A percentile compares a stretch with the other conserved stretches of the same genome.
Evolutionary conservation across 176 grass and related monocot species (phyloP).

Genomic region (Zea mays): DNA sequence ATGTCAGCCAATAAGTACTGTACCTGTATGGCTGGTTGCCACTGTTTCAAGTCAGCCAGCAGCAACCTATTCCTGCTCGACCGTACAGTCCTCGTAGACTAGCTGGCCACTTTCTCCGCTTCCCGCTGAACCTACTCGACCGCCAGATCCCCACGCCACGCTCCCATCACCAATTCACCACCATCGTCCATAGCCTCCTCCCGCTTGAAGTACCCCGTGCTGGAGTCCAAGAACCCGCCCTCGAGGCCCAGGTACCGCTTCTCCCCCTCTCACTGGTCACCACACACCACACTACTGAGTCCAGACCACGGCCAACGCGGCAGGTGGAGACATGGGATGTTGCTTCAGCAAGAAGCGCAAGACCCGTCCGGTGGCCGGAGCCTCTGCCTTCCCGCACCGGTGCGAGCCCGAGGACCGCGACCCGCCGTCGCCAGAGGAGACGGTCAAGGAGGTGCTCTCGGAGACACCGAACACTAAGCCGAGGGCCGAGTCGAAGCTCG

Average conservation of each 20-base stretch:
- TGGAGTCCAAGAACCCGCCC: background rate
- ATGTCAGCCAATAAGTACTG: background rate
- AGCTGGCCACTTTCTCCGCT: background rate
- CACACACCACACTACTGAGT: background rate
- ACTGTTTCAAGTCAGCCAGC: background rate
- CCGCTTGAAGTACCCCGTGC: slow-evolving; percentile 18
- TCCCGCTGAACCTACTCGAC: slow-evolving; percentile 10
- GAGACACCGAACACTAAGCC: slow-evolving; percentile 56
- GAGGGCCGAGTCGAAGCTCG: slow-evolving; percentile 14
- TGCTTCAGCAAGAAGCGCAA: slow-evolving; percentile 66
- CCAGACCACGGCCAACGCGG: background rate
- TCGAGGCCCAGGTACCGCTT: too few relatives aligned
- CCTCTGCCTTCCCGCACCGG: background rate
- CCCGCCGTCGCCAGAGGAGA: slow-evolving; percentile 69
- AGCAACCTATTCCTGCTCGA: background rate
- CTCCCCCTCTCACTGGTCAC: background rate
- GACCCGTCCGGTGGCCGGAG: background rate
- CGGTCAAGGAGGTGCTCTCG: slow-evolving; percentile 89
- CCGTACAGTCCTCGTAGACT: background rate
- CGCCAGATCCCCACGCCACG: slow-evolving; percentile 8
- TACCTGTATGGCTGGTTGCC: background rate
- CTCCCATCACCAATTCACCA: background rate
- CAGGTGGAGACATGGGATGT: slow-evolving; percentile 50
- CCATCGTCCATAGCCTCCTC: background rate
- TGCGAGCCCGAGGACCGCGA: slow-evolving; percentile 38